Evolutionary conservation across 345 rosid species (phyloP).

Genomic region (Salix caprea): DNA sequence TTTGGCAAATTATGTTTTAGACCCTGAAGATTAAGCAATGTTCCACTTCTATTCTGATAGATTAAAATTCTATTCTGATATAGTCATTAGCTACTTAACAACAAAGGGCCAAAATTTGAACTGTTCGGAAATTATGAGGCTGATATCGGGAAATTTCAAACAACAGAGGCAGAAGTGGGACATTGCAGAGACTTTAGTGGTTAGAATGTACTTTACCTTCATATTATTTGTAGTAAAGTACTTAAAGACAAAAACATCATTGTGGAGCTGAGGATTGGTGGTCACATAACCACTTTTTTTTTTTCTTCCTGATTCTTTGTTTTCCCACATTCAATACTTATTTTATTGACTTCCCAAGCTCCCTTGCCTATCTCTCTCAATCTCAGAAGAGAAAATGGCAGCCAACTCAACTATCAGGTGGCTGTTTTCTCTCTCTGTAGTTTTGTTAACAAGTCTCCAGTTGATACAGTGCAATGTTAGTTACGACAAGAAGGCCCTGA

Average conservation of each 20-base stretch:
- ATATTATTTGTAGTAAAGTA: neutral
- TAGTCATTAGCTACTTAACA: too few relatives aligned
- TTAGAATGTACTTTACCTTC: too few relatives aligned
- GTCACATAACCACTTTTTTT: neutral
- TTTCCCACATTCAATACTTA: conserved; percentile 13
- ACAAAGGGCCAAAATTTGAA: too few relatives aligned
- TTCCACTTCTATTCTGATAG: too few relatives aligned
- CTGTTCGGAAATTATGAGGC: too few relatives aligned
- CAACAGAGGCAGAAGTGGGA: too few relatives aligned
- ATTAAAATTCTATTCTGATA: too few relatives aligned
- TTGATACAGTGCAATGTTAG: conserved; percentile 32
- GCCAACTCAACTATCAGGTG: conserved; percentile 30
- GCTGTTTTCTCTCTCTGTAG: conserved; percentile 20
- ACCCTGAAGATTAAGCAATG: too few relatives aligned
- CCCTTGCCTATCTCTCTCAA: conserved; percentile 11
- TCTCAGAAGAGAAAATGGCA: conserved; percentile 22
- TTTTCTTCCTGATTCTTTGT: conserved; percentile 12
- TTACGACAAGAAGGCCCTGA: conserved; percentile 50
- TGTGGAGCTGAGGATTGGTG: conserved; percentile 2
- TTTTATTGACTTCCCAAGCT: neutral
- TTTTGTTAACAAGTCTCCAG: conserved; percentile 21
- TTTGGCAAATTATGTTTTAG: too few relatives aligned
- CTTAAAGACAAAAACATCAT: neutral
- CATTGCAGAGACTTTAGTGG: too few relatives aligned
- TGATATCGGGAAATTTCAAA: too few relatives aligned